Evolutionary conservation across 768 basidiomycete species (phyloP).

Genomic region (Tulasnella sp.): DNA sequence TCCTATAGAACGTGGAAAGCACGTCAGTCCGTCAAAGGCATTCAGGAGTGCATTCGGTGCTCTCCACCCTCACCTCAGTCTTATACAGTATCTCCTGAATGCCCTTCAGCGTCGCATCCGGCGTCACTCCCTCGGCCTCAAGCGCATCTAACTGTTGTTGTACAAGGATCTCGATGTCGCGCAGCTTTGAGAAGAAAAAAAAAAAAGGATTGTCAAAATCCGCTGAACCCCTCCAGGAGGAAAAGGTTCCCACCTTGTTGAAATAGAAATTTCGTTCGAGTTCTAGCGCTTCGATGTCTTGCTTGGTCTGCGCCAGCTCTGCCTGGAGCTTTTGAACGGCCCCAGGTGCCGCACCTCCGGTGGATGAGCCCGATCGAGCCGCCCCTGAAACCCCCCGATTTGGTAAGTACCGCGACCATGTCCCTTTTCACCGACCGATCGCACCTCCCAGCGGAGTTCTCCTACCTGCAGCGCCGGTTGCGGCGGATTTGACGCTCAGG

Average conservation of each 20-base stretch:
- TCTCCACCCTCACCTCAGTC: slow-evolving; percentile 28
- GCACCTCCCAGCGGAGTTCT: slow-evolving; percentile 36
- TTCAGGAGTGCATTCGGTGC: background rate
- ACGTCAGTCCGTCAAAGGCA: background rate
- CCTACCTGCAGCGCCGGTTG: slow-evolving; percentile 14
- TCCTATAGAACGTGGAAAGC: slow-evolving; percentile 5
- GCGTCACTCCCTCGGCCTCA: slow-evolving; percentile 56
- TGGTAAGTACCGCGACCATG: background rate
- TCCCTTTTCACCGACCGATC: background rate
- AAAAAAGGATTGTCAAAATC: slow-evolving; percentile 16
- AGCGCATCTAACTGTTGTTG: slow-evolving; percentile 73
- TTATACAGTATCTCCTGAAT: slow-evolving; percentile 90
- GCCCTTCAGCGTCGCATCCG: slow-evolving; percentile 65
- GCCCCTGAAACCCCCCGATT: slow-evolving; percentile 10
- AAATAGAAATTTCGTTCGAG: slow-evolving; percentile 99
- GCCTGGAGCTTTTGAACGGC: slow-evolving; percentile 56
- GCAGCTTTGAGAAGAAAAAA: slow-evolving; percentile 57
- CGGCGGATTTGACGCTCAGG: slow-evolving; percentile 6
- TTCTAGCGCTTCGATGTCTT: slow-evolving; percentile 86
- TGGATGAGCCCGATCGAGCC: slow-evolving; percentile 42
- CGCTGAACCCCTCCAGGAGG: background rate
- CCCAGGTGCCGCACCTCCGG: slow-evolving; percentile 46
- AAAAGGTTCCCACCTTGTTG: slow-evolving; percentile 67
- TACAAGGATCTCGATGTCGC: slow-evolving; percentile 94
- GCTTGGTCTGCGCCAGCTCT: slow-evolving; percentile 80